These are phyloP conservation scores for Chalciporus sphaerocephalus DNA, from an alignment of 768 basidiomycete species.

Conservation along the genomic window DNA sequence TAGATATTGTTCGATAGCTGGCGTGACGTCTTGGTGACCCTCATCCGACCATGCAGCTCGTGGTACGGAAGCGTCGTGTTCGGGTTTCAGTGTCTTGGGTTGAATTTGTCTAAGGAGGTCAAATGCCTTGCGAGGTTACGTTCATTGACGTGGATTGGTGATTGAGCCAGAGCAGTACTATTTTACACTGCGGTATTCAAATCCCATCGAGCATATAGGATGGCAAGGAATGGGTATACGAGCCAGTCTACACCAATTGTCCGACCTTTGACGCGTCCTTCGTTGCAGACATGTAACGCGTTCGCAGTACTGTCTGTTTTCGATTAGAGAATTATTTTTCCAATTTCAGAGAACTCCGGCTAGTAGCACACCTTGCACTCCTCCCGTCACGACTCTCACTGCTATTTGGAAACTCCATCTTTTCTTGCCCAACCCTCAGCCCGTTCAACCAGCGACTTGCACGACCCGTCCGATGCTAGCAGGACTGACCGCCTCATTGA, in stretches of 20 bases:
- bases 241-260: background rate
- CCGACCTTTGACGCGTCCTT: background rate
- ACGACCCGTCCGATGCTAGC: conserved; percentile 1
- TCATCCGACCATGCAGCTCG: background rate
- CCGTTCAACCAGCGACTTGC: background rate
- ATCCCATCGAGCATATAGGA: too few relatives aligned
- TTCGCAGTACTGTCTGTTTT: conserved; percentile 17
- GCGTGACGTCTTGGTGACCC: conserved; percentile 1
- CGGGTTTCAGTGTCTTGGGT: background rate
- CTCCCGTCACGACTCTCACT: conserved; percentile 22
- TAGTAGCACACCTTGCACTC: conserved; percentile 27
- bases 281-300: conserved; percentile 1
- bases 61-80: conserved; percentile 1
- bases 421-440: conserved; percentile 2
- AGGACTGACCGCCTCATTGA: conserved; percentile 2
- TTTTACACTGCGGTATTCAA: background rate
- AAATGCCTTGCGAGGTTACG: background rate
- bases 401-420: conserved; percentile 8
- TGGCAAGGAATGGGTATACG: background rate
- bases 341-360: conserved; percentile 29
- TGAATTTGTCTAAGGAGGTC: background rate
- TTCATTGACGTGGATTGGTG: background rate
- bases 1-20: background rate
- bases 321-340: conserved; percentile 28
- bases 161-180: background rate